Evolutionary conservation across 768 basidiomycete species (phyloP), one percentile per base, ranked within the genome.

Genomic region (Leccinellum rugosiceps): DNA sequence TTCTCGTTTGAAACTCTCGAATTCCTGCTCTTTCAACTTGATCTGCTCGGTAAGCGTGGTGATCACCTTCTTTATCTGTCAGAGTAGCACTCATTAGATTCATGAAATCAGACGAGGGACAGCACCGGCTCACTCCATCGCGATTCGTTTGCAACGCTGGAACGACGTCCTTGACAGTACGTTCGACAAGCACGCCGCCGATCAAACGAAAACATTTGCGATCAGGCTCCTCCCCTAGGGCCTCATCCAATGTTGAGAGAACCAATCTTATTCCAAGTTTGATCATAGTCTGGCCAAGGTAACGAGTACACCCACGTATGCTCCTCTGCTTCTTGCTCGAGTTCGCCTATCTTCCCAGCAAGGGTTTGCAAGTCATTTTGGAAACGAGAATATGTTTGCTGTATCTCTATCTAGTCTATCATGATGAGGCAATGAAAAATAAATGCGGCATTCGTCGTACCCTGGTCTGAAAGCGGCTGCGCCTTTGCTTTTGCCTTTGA

Each of bases 151-250:
- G 84, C 45, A 99, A 75, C 28, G 89, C 86, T 35, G 97, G 96
- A 35, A 91, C 86, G 50, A 98, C 92, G 63, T 98, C 96, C 69
- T 89, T 87, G 47, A 98, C 97, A 2, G 95, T 98, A 48, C 95
- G 82, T 71, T 98, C 94, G 28, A 98, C 96, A 15, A 99, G 81
- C 6, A 97, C 88, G 28, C 96, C 96, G 6, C 97, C 97, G 61
- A 99, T 90, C 63, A 98, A 80, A 53, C 96, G 87, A 77, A 98
- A 99, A 74, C 97, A 98, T 77, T 93, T 94, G 56, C 97, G 86
- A 73, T 86, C 82, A 17, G 96, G 94, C 57, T 95, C 90, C 57
- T 85, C 83, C n/a, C 77, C 78, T 38, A 93, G 75, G 10, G 86
- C 86, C 61, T 98, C 94, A 62, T 88, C 83, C 34, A 99, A 75